phyloP scores from a whole-genome alignment of 768 basidiomycete species.

The Lactarius evosmus region DNA sequence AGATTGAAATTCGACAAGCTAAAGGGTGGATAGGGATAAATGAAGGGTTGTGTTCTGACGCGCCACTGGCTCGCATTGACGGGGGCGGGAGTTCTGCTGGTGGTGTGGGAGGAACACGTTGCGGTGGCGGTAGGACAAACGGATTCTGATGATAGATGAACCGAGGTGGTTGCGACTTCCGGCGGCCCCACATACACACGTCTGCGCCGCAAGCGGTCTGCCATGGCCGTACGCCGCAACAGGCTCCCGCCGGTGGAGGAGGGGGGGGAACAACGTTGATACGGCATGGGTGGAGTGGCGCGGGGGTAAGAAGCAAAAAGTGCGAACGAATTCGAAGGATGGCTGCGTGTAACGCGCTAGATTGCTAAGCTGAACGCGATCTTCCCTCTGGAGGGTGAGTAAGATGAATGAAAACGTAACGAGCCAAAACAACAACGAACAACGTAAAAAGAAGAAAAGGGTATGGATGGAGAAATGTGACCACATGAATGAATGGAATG shows the following conservation, averaged over 20 bases:
- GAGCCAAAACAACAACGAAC: not conserved
- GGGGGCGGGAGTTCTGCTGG: not conserved
- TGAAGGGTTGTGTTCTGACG: not conserved
- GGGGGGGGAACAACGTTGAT: not conserved
- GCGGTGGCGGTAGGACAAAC: not conserved
- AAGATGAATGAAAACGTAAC: not conserved
- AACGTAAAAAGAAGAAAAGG: not conserved
- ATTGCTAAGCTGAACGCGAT: not conserved
- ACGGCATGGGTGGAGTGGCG: slow-evolving; percentile 1
- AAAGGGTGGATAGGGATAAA: not conserved
- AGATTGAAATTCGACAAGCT: not conserved
- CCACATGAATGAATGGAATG: not conserved
- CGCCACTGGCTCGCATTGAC: not conserved
- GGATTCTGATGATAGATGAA: not conserved
- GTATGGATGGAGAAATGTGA: not conserved
- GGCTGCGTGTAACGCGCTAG: not conserved
- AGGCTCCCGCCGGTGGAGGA: not conserved
- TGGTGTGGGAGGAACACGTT: not conserved
- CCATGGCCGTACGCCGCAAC: not conserved
- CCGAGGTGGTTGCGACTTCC: not conserved
- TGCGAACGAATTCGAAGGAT: not conserved
- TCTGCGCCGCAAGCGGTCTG: not conserved
- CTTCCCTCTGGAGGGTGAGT: not conserved
- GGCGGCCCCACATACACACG: not conserved
- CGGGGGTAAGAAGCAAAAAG: not conserved